Percentiles rank a stretch among this genome's conserved stretches.
Evolutionary conservation across 192 early-diverging fungal species (phyloP).

Genomic region (Coemansia sp.): DNA sequence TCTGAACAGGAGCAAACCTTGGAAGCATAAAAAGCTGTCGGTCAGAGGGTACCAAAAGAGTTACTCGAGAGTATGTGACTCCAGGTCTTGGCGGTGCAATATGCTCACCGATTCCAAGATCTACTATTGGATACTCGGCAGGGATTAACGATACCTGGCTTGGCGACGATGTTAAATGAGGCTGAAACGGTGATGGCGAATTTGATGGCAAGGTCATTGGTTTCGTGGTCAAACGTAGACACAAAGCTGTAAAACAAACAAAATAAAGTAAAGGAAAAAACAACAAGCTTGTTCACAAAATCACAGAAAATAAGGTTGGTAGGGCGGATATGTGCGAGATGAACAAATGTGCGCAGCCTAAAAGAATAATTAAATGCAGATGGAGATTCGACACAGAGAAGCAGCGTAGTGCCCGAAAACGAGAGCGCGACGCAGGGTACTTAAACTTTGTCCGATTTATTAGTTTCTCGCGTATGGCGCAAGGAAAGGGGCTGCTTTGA

Average conservation of each 20-base stretch:
- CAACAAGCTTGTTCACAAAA: constrained; percentile 1
- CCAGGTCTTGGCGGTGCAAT: constrained; percentile 11
- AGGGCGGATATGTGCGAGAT: background rate
- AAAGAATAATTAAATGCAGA: constrained; percentile 4
- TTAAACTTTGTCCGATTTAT: background rate
- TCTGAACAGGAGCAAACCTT: constrained; percentile 10
- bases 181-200: constrained; percentile 3
- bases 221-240: background rate
- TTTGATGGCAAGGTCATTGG: background rate
- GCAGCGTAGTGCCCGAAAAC: constrained; percentile 11
- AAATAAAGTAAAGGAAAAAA: background rate
- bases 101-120: constrained; percentile 2
- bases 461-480: constrained; percentile 1
- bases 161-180: constrained; percentile 7
- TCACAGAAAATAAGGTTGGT: background rate
- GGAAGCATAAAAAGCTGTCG: constrained; percentile 30
- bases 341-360: background rate
- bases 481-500: constrained; percentile 4
- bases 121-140: constrained; percentile 15
- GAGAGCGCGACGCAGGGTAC: background rate
- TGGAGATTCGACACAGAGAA: constrained; percentile 1
- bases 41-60: constrained; percentile 28
- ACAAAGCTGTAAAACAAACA: background rate
- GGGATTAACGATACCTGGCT: background rate
- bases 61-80: constrained; percentile 19